A percentile compares a stretch with the other conserved stretches of the same genome.
phyloP scores from a whole-genome alignment of 1,139 yeast genomes.

The Yamadazyma atmosphaerica region DNA sequence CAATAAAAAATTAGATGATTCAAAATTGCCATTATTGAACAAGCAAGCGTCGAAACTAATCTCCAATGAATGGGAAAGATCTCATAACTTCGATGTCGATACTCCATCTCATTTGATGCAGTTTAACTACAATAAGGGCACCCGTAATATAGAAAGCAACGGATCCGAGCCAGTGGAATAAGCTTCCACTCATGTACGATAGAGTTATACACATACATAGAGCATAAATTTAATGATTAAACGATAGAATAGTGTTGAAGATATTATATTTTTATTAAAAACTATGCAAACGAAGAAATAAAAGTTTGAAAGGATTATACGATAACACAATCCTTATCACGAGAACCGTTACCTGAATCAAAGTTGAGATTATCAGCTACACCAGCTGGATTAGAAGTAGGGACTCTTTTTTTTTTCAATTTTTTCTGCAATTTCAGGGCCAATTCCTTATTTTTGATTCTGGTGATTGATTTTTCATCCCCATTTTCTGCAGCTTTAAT shows the following conservation, averaged over 20 bases:
- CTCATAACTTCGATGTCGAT: conserved; percentile 6
- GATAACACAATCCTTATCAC: conserved; percentile 47
- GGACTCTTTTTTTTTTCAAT: conserved; percentile 24
- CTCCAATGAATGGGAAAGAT: conserved; percentile 5
- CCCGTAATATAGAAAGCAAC: conserved; percentile 25
- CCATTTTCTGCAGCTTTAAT: conserved; percentile 72
- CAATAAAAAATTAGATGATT: conserved; percentile 18
- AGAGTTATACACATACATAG: not conserved
- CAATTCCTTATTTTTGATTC: conserved; percentile 35
- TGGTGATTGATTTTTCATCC: conserved; percentile 59
- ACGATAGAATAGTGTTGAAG: conserved; percentile 12
- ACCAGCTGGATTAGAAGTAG: conserved; percentile 2
- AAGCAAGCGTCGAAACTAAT: conserved; percentile 27
- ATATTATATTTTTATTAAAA: not conserved
- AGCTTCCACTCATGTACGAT: not conserved
- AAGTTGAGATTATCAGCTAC: conserved; percentile 8
- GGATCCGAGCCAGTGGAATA: conserved; percentile 31
- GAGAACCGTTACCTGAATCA: conserved; percentile 18
- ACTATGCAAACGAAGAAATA: not conserved
- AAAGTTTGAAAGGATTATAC: conserved; percentile 23
- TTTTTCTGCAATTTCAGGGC: conserved; percentile 32
- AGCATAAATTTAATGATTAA: conserved; percentile 15
- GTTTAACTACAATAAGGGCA: conserved; percentile 14
- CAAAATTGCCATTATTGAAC: conserved; percentile 32
- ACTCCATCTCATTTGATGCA: conserved; percentile 19